Evolutionary conservation across 495 filamentous ascomycete genomes (phyloP).

Genomic region (Podospora anserina): DNA sequence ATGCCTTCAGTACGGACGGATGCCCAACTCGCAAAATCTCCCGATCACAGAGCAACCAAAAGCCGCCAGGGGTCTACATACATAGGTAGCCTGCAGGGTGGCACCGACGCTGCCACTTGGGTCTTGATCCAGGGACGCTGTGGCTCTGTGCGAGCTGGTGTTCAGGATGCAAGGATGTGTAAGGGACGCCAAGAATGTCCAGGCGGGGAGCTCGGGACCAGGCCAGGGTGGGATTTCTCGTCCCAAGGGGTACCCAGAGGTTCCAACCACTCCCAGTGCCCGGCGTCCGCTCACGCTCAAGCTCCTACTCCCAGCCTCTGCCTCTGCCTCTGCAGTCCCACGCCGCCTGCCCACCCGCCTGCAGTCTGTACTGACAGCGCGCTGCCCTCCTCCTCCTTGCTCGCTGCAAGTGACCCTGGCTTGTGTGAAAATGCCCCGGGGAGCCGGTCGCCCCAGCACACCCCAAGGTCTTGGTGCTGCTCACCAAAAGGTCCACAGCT

Average conservation of each 20-base stretch:
- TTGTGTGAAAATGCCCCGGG: slow-evolving; percentile 23
- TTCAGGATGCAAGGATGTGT: not conserved
- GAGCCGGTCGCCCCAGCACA: slow-evolving; percentile 19
- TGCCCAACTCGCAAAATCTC: not conserved
- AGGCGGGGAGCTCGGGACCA: slow-evolving; percentile 22
- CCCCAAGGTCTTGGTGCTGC: slow-evolving; percentile 12
- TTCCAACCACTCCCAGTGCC: slow-evolving; percentile 3
- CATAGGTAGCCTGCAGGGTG: slow-evolving; percentile 1
- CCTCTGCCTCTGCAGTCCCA: slow-evolving; percentile 12
- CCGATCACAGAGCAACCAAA: not conserved
- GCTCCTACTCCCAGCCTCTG: slow-evolving; percentile 10
- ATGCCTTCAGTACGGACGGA: too few relatives aligned
- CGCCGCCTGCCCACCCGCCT: slow-evolving; percentile 8
- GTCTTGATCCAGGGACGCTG: slow-evolving; percentile 6
- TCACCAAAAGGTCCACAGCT: slow-evolving; percentile 1
- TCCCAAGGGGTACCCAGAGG: slow-evolving; percentile 10
- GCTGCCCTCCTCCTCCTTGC: slow-evolving; percentile 1
- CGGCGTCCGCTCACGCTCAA: not conserved
- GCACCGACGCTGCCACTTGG: slow-evolving; percentile 7
- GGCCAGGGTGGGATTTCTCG: slow-evolving; percentile 24
- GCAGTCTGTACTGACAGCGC: slow-evolving; percentile 13
- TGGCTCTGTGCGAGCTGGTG: slow-evolving; percentile 1
- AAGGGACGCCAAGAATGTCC: slow-evolving; percentile 15
- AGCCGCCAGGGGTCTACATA: not conserved
- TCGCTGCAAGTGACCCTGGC: slow-evolving; percentile 2